Conservation (phyloP, 2,329 filamentous ascomycete genomes). For the Exophiala bonariae region DNA sequence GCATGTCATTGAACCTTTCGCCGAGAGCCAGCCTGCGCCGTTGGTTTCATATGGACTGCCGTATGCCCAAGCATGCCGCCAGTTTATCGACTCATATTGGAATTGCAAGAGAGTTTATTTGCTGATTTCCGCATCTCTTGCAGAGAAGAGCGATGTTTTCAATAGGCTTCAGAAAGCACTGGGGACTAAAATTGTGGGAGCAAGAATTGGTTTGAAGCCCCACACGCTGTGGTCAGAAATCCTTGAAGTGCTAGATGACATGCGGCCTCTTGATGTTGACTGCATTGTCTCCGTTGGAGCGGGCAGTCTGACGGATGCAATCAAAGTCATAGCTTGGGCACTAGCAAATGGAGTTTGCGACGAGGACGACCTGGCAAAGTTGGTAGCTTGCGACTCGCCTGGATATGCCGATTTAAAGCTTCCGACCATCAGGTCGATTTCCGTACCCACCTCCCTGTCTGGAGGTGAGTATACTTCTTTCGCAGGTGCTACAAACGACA, state of each 20-base stretch:
- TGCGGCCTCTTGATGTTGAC: constrained; percentile 36
- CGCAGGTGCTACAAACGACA: constrained; percentile 41
- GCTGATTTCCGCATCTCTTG: constrained; percentile 50
- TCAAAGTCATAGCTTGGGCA: constrained; percentile 52
- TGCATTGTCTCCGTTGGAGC: constrained; percentile 55
- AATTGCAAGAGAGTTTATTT: constrained; percentile 50
- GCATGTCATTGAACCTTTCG: neutral
- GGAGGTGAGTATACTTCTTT: constrained; percentile 42
- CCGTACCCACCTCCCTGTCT: constrained; percentile 43
- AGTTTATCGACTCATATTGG: constrained; percentile 42
- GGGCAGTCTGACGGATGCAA: constrained; percentile 55
- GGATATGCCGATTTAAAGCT: neutral
- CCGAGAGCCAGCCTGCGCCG: neutral
- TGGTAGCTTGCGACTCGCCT: neutral
- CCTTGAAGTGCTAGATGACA: constrained; percentile 47
- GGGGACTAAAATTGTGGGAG: constrained; percentile 40
- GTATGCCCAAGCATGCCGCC: constrained; percentile 12
- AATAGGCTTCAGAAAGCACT: constrained; percentile 42
- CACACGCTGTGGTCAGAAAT: constrained; percentile 57
- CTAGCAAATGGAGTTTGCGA: constrained; percentile 45
- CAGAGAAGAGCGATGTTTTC: constrained; percentile 47
- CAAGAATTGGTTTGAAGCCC: constrained; percentile 52
- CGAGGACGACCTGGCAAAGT: neutral
- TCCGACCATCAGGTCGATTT: constrained; percentile 27
- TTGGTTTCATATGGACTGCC: constrained; percentile 8